Evolutionary conservation across 306 rosid species (phyloP), one percentile per base, ranked within the genome.

Genomic region (Alnus rubra): DNA sequence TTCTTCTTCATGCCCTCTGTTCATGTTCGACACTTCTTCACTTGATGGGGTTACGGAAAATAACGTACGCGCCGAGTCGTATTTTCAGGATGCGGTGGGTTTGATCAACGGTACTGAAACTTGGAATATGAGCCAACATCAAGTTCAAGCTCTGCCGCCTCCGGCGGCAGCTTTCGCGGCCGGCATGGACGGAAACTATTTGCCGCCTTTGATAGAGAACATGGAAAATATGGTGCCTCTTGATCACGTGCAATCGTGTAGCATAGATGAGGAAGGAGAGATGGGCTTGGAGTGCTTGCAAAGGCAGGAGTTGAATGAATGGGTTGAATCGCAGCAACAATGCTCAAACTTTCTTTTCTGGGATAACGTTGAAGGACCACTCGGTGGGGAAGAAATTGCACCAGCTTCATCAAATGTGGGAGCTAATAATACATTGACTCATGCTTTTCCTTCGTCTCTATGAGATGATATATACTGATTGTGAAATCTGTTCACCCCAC

Each of bases 161-260:
- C 58, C 69, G 5, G 35, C 87, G 2, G 31, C 87, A 2, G 14
- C 74, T 56, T 83, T 78, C 71, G 50, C 89, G 4, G 63, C 72
- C 31, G 42, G 77, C 16, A 89, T 84, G 79, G 85, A 87, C 60
- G 71, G 18, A 10, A 84, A 76, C 75, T 87, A 88, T 77, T 85
- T 92, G 78, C 98, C 98, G 19, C 97, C 97, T 10, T 85, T 92
- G 83, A 86, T 94, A 81, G 97, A 90, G 78, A 90, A 80, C 83
- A 85, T 87, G 79, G 97, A 90, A 23, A 86, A 52, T 86, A 80
- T 88, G 82, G 84, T 83, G 39, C 82, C 85, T 13, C 87, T 75
- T 62, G 88, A 85, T 28, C 28, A 23, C 28, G 78, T 83, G 11
- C 90, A 87, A 23, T 76, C 87, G 71, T 88, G 92, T 77, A 81